Percentiles rank a stretch among this genome's conserved stretches.
Conservation (phyloP, 2,329 filamentous ascomycete species). For the Diaporthe vaccinii region DNA sequence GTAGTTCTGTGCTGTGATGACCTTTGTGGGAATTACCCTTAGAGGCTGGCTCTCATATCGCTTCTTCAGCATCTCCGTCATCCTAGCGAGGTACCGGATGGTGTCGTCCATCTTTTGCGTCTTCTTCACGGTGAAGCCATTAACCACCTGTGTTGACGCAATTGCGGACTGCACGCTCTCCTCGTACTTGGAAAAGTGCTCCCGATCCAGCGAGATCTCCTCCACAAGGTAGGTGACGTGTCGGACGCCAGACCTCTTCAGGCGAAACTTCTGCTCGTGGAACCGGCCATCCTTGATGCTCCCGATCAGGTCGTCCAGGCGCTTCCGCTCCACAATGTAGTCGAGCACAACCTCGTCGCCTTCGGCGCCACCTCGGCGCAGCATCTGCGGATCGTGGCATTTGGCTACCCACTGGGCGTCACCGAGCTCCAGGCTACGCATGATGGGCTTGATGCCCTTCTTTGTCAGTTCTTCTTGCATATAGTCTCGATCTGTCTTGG, state of each 20-base stretch:
- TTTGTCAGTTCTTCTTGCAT: slow-evolving; percentile 80
- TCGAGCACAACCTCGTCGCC: slow-evolving; percentile 82
- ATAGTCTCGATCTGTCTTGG: slow-evolving; percentile 81
- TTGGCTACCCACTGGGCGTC: slow-evolving; percentile 87
- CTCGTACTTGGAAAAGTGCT: slow-evolving; percentile 68
- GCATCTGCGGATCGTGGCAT: slow-evolving; percentile 69
- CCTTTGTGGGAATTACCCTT: slow-evolving; percentile 74
- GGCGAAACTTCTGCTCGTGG: slow-evolving; percentile 86
- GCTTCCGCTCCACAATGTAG: slow-evolving; percentile 85
- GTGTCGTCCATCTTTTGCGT: slow-evolving; percentile 83
- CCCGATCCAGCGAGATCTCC: slow-evolving; percentile 73
- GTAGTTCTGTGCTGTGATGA: slow-evolving; percentile 76
- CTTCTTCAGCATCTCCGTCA: slow-evolving; percentile 77
- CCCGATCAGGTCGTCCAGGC: slow-evolving; percentile 82
- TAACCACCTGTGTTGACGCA: slow-evolving; percentile 81
- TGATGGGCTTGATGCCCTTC: slow-evolving; percentile 74
- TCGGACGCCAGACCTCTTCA: slow-evolving; percentile 78
- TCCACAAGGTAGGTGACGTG: slow-evolving; percentile 86
- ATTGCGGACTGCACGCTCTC: slow-evolving; percentile 81
- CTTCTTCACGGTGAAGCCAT: slow-evolving; percentile 83
- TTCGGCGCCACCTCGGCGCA: slow-evolving; percentile 69
- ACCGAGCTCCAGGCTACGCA: slow-evolving; percentile 78
- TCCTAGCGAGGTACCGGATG: slow-evolving; percentile 79
- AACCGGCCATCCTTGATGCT: slow-evolving; percentile 88
- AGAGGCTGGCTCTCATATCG: slow-evolving; percentile 73